Percentiles rank a stretch among this genome's conserved stretches.
Conservation (phyloP, 2,329 filamentous ascomycete genomes). For the Ciborinia camelliae region DNA sequence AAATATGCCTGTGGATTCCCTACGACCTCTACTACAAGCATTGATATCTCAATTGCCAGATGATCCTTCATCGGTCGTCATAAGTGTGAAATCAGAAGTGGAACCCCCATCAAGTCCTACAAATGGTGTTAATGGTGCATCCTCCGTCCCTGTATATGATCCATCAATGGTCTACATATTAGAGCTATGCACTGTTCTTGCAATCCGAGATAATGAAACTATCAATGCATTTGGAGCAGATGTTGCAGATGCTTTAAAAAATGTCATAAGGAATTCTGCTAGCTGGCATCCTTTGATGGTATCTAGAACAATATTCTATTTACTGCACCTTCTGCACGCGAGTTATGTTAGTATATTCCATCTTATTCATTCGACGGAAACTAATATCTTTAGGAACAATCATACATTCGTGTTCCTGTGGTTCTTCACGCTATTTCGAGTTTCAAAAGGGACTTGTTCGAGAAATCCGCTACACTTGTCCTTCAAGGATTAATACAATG, state of each 20-base stretch:
- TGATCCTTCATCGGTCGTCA: slow-evolving; percentile 74
- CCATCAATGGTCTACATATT: slow-evolving; percentile 86
- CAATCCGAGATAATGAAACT: slow-evolving; percentile 70
- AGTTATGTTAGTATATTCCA: slow-evolving; percentile 66
- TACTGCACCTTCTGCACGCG: slow-evolving; percentile 74
- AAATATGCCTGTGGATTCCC: slow-evolving; percentile 55
- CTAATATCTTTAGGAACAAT: slow-evolving; percentile 61
- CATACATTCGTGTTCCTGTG: slow-evolving; percentile 88
- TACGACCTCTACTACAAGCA: slow-evolving; percentile 64
- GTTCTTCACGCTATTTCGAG: slow-evolving; percentile 88
- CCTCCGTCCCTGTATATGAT: slow-evolving; percentile 68
- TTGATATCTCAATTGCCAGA: slow-evolving; percentile 85
- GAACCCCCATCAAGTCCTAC: slow-evolving; percentile 55
- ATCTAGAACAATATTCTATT: slow-evolving; percentile 80
- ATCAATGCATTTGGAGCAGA: slow-evolving; percentile 71
- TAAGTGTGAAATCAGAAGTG: slow-evolving; percentile 84
- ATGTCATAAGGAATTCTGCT: slow-evolving; percentile 72
- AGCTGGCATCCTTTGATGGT: slow-evolving; percentile 81
- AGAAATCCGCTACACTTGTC: slow-evolving; percentile 71
- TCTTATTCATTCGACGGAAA: slow-evolving; percentile 24
- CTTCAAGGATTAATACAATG: slow-evolving; percentile 77
- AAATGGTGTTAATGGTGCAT: slow-evolving; percentile 55
- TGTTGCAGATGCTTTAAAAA: slow-evolving; percentile 76
- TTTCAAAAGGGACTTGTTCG: slow-evolving; percentile 73
- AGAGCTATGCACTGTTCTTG: slow-evolving; percentile 81